These are phyloP conservation scores for Coprinellus micaceus DNA, from an alignment of 768 basidiomycete genomes.

Conservation along the genomic window DNA sequence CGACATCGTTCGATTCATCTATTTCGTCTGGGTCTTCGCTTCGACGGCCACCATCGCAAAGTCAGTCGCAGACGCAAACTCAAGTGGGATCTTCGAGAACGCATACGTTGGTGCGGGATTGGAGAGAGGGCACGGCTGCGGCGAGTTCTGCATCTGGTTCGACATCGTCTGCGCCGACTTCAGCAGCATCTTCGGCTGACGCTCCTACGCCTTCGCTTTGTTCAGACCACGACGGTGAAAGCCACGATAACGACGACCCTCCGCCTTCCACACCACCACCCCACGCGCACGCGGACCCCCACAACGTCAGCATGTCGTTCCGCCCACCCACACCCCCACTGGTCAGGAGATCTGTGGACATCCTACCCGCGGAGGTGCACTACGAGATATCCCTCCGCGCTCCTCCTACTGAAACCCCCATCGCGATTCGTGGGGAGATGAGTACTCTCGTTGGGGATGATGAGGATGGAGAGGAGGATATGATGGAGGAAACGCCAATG, in stretches of 20 bases:
- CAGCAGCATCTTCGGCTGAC: constrained; percentile 27
- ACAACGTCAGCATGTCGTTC: background rate
- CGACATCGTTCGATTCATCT: background rate
- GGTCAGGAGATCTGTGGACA: background rate
- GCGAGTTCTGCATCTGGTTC: constrained; percentile 19
- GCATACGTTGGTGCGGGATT: constrained; percentile 8
- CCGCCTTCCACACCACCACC: constrained; percentile 48
- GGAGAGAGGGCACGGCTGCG: constrained; percentile 10
- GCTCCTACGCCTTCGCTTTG: constrained; percentile 67
- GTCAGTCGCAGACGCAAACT: background rate
- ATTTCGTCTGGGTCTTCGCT: background rate
- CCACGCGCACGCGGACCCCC: too few relatives aligned
- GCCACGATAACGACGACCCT: constrained; percentile 48
- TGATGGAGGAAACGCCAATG: background rate
- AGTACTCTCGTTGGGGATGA: too few relatives aligned
- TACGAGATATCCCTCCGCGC: constrained; percentile 17
- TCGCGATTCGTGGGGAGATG: too few relatives aligned
- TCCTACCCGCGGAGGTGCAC: constrained; percentile 4
- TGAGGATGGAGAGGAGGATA: too few relatives aligned
- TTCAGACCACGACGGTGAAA: constrained; percentile 62
- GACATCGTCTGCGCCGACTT: too few relatives aligned
- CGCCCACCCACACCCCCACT: background rate
- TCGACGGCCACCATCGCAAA: background rate
- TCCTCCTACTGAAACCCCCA: constrained; percentile 26
- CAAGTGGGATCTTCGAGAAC: constrained; percentile 4